A percentile compares a stretch with the other conserved stretches of the same genome.
phyloP scores from a whole-genome alignment of 495 filamentous ascomycete genomes.

The Rhypophila decipiens region DNA sequence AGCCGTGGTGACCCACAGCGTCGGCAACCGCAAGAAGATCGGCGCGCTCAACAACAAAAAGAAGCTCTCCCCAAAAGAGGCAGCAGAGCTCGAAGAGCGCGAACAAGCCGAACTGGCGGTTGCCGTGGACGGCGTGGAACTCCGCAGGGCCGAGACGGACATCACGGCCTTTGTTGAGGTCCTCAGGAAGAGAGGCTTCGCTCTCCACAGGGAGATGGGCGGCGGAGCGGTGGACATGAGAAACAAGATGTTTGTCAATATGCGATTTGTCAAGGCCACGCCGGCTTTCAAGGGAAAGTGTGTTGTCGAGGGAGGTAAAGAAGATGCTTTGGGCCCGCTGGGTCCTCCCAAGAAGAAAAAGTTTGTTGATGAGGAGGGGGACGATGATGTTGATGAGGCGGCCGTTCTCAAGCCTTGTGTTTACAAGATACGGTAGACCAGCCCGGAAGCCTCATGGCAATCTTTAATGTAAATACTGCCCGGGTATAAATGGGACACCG shows the following conservation, averaged over 20 bases:
- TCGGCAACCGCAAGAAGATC: slow-evolving; percentile 46
- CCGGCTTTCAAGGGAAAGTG: slow-evolving; percentile 66
- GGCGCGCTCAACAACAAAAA: slow-evolving; percentile 31
- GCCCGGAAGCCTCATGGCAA: not conserved
- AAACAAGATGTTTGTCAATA: slow-evolving; percentile 98
- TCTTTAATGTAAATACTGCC: not conserved
- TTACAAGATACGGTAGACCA: slow-evolving; percentile 73
- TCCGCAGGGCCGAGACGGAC: slow-evolving; percentile 63
- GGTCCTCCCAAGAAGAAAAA: slow-evolving; percentile 46
- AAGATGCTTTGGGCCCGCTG: slow-evolving; percentile 6
- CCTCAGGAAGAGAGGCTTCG: slow-evolving; percentile 68
- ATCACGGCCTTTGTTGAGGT: slow-evolving; percentile 85
- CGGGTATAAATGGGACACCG: too few relatives aligned
- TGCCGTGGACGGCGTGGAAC: slow-evolving; percentile 45
- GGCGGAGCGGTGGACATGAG: slow-evolving; percentile 63
- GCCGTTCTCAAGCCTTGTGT: slow-evolving; percentile 90
- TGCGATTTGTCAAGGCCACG: slow-evolving; percentile 81
- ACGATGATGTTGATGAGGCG: slow-evolving; percentile 51
- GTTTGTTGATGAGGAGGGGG: slow-evolving; percentile 51
- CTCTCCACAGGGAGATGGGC: slow-evolving; percentile 50
- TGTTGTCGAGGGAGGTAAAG: slow-evolving; percentile 22
- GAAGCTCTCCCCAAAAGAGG: slow-evolving; percentile 40
- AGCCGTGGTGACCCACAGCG: slow-evolving; percentile 57
- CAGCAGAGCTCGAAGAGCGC: slow-evolving; percentile 33
- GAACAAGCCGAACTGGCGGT: slow-evolving; percentile 44